A percentile compares a stretch with the other conserved stretches of the same genome.
These are phyloP conservation scores for Pleurotus djamor DNA, from an alignment of 768 basidiomycete genomes.

Conservation along the genomic window DNA sequence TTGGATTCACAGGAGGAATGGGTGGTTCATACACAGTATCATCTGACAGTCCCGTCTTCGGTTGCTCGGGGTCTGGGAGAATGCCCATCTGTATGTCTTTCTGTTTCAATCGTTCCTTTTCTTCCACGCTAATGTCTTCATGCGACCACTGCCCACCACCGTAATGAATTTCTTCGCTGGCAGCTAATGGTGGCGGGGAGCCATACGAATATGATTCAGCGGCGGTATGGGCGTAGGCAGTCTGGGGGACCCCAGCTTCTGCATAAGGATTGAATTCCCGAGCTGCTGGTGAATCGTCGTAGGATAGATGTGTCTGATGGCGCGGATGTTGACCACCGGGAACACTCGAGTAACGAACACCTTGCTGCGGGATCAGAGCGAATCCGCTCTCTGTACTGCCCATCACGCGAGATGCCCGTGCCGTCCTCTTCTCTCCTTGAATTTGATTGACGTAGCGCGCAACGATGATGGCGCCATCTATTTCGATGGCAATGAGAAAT, in stretches of 20 bases:
- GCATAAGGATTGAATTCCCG: constrained; percentile 39
- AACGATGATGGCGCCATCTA: constrained; percentile 53
- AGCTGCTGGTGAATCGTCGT: constrained; percentile 10
- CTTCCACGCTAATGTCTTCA: constrained; percentile 26
- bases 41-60: background rate
- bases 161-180: constrained; percentile 26
- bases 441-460: constrained; percentile 54
- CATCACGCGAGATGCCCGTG: constrained; percentile 30
- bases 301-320: constrained; percentile 3
- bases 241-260: constrained; percentile 18
- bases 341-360: constrained; percentile 22
- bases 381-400: constrained; percentile 31
- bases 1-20: background rate
- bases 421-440: constrained; percentile 44
- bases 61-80: background rate
- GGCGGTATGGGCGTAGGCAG: background rate
- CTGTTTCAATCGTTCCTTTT: constrained; percentile 19
- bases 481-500: background rate
- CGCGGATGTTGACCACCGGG: constrained; percentile 13
- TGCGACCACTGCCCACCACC: constrained; percentile 35
- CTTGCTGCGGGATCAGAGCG: constrained; percentile 23
- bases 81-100: constrained; percentile 5
- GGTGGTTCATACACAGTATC: background rate
- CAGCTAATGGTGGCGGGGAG: constrained; percentile 9
- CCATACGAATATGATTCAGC: constrained; percentile 10